Percentiles rank a stretch among this genome's conserved stretches.
Conservation (phyloP, 352 stramenopile species). For the Globisporangium splendens region DNA sequence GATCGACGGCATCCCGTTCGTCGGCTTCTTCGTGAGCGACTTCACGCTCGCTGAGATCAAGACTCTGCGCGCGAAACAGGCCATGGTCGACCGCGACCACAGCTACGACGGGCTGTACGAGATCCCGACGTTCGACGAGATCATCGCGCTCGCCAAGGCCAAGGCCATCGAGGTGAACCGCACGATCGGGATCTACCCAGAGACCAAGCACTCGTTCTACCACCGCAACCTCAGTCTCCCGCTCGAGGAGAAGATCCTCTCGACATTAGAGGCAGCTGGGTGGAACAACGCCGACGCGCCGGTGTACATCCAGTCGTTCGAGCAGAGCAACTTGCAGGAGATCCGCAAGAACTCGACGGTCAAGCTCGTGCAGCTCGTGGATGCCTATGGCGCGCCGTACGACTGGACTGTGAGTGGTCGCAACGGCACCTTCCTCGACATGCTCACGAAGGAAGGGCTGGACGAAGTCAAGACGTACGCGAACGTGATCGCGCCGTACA, state of each 20-base stretch:
- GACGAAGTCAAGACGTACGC: conserved; percentile 66
- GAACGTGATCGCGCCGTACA: conserved; percentile 71
- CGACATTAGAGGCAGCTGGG: conserved; percentile 58
- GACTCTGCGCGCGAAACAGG: conserved; percentile 77
- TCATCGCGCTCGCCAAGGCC: conserved; percentile 76
- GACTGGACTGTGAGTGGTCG: conserved; percentile 66
- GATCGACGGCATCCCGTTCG: conserved; percentile 49
- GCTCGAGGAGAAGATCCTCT: conserved; percentile 75
- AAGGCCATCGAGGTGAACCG: conserved; percentile 54
- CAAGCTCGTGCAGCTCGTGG: conserved; percentile 65
- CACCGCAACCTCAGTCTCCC: conserved; percentile 62
- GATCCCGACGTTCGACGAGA: conserved; percentile 88
- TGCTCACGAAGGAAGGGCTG: conserved; percentile 54
- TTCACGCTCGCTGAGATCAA: conserved; percentile 92
- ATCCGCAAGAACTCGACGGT: conserved; percentile 64
- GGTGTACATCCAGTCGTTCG: conserved; percentile 75
- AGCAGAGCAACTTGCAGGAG: conserved; percentile 68
- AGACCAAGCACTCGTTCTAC: conserved; percentile 86
- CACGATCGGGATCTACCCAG: conserved; percentile 82
- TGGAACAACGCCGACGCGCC: conserved; percentile 64
- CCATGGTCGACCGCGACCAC: conserved; percentile 69
- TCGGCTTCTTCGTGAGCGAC: conserved; percentile 87
- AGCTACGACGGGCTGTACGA: conserved; percentile 81
- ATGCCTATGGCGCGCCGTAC: conserved; percentile 28
- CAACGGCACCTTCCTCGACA: conserved; percentile 42